Base-by-base conservation (phyloP, 192 early-diverging fungal species). In the Coemansia sp. region DNA sequence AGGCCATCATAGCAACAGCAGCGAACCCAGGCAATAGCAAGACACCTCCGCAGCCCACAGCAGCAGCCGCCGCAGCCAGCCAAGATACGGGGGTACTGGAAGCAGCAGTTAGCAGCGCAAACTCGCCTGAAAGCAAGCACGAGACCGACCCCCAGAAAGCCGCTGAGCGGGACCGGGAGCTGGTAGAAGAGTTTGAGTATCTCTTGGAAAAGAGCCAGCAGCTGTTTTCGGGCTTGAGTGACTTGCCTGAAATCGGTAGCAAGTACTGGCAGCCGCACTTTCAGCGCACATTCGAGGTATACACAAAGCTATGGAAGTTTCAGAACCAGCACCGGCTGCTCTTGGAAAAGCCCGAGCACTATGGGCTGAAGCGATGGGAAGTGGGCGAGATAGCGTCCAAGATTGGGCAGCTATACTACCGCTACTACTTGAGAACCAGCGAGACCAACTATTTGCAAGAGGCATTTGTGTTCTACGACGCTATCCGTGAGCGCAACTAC, bases 371-470 rank as follows among this genome's bases (percentile, higher is more conserved):
- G 66, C 85, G 96, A 11, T 93, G 90, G 86, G 94, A 98, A 62
- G 94, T 99, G 50, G 96, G 96, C 20, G 96, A 99, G 62, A 93
- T 97, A 51, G 95, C 95, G 3, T 93, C 90, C 28, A 99, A 99
- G 65, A 96, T 99, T 60, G 96, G 94, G 0, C 96, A 95, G 79
- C 81, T 87, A 45, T 94, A 83, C 60, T 90, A 89, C 56, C 85
- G 87, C 44, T 87, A 88, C 63, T 90, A 87, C 59, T 64, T 96
- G 21, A 87, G 95, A 11, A 97, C 96, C 3, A 92, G 91, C 59
- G 96, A 97, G 53, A 97, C 96, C 2, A 96, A 95, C 62, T 96
- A 99, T 61, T 69, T 99, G 37, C 82, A 91, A 30, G 96, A 99
- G 66, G 88, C 95, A 0, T 96, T 84, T 62, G 83, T 91, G 23